Base-by-base conservation (phyloP, 2,329 filamentous ascomycete genomes). In the Cylindrodendrum hubeiense region DNA sequence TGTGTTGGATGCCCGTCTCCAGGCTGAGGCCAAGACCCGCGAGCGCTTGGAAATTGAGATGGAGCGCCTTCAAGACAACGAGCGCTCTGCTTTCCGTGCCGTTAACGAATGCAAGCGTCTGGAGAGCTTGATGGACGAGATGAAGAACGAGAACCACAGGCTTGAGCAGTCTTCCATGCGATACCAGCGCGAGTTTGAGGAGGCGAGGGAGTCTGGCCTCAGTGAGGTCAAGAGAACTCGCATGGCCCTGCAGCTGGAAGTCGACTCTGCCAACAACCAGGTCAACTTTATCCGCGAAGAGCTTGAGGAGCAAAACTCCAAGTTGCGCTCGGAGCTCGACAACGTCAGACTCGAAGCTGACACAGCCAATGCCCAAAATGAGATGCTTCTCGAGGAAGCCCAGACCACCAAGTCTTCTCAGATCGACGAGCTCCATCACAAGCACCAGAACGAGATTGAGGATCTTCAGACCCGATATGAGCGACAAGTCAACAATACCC, bases 341-440 rank as follows among this genome's bases (percentile, higher is more conserved):
- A 90, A 91, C 71, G 86, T 92, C 61, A 91, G 87, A 75, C 85
- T 96, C 75, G 94, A 97, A 67, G 88, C 90, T 10, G 93, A 97
- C 74, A 94, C 92, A 3, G 87, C 90, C 60, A 94, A 92, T 77
- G 93, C 91, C 21, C 92, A 91, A 72, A 90, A 93, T 71, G 94
- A 97, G 75, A 91, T 96, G 83, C 86, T 96, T 57, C 85, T 97
- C 12, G 93, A 97, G 78, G 93, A 96, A 70, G 91, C 91, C 22
- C 88, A 93, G 65, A 88, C 89, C 65, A 89, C 87, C 17, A 93
- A 91, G 80, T 85, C 87, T 58, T 83, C 86, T 1, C 81, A 85
- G 26, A 75, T 89, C 28, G 81, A 84, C 21, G 83, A 85, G 65
- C 78, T 88, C 28, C 75, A 76, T 33, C 84, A 83, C 58, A 91